Evolutionary conservation across 2,329 filamentous ascomycete species (phyloP), one percentile per base, ranked within the genome.

Genomic region (Thermomyces lanuginosus): DNA sequence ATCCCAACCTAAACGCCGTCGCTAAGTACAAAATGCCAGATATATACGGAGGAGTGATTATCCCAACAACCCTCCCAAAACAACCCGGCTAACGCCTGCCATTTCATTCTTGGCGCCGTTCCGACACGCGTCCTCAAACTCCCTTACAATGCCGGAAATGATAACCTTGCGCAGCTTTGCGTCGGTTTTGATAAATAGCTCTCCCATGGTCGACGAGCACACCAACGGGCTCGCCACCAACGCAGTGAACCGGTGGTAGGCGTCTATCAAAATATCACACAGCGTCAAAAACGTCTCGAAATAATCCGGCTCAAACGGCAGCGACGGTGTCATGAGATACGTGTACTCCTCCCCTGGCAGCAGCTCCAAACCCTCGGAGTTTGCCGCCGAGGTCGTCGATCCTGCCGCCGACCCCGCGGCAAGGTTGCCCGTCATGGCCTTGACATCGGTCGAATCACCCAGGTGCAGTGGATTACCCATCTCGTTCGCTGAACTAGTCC

Each of bases 301-400:
- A 45, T 92, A 98, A 53, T 98, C 89, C 0, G 89, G 89, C 37
- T 95, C 84, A 46, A 98, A 98, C 0, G 89, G 89, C 24, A 98
- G 58, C 9, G 74, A 76, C 0, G 89, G 89, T n/a, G 86, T 95
- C 11, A 93, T 65, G 2, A 98, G 64, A 48, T 86, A 75, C 0
- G 73, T 72, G 50, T 93, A 98, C 43, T 91, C 81, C 45, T 92
- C 83, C 19, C 83, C 82, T 0, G 78, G 76, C 1, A 79, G 58
- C 13, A 82, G 63, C 36, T 82, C 78, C 5, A 46, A 54, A 29
- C 55, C 54, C 35, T 64, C 69, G 26, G 63, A 65, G 29, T 53
- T 44, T 15, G 55, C 46, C 27, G 56, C 51, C 14, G 53, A 51
- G 5, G 48, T 44, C n/a, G 47, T 41, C 13, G 55, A 45, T 16